phyloP scores from a whole-genome alignment of 2,329 filamentous ascomycete species.

The Stemphylium vesicarium region DNA sequence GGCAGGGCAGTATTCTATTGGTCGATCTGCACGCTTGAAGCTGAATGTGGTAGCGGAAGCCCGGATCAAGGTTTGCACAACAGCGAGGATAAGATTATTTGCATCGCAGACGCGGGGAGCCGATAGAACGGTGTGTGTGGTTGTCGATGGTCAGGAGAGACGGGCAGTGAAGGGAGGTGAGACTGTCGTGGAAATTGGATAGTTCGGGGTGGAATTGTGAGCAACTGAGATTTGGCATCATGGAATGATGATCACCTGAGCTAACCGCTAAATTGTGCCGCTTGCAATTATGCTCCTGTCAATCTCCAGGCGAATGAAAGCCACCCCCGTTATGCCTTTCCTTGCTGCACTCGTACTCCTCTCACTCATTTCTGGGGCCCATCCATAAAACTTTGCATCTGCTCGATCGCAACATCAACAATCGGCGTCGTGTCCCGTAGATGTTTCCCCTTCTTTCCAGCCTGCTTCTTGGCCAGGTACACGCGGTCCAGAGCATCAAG shows the following conservation, averaged over 20 bases:
- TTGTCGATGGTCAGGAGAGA: background rate
- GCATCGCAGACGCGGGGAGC: constrained; percentile 9
- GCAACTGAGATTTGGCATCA: too few species aligned
- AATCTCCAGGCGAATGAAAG: too few species aligned
- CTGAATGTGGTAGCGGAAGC: constrained; percentile 2
- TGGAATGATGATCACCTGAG: too few species aligned
- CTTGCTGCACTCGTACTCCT: too few species aligned
- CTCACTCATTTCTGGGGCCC: background rate
- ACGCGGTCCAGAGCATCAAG: background rate
- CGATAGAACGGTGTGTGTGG: background rate
- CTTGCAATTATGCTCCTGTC: too few species aligned
- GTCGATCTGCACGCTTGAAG: background rate
- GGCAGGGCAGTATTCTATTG: constrained; percentile 2
- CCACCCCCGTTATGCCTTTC: too few species aligned
- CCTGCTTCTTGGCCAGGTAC: background rate
- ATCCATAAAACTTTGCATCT: background rate
- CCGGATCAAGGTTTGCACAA: constrained; percentile 4
- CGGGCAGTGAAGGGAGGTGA: background rate
- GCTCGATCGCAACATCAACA: background rate
- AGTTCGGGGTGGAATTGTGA: too few species aligned
- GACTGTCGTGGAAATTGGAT: too few species aligned
- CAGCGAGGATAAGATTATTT: background rate
- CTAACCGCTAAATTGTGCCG: too few species aligned
- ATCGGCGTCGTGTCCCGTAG: background rate
- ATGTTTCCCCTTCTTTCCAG: background rate